Conservation (phyloP, 208 protist genomes). For the Acanthamoeba quina region DNA sequence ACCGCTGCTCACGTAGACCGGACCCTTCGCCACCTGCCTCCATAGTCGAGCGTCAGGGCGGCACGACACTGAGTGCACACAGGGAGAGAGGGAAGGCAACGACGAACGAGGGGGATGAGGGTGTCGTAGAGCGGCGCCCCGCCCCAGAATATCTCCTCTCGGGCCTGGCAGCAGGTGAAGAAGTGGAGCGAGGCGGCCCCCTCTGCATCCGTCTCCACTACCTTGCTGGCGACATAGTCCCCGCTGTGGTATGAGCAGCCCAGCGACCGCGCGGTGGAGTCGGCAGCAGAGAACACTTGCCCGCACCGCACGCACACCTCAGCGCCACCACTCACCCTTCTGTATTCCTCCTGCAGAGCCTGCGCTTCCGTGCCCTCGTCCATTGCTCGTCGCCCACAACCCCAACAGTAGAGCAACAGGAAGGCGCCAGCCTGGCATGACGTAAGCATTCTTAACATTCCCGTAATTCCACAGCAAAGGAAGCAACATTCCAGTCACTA, state of each 20-base stretch:
- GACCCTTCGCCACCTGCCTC: constrained; percentile 4
- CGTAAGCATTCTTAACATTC: background rate
- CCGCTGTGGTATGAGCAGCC: background rate
- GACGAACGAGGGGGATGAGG: background rate
- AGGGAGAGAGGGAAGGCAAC: background rate
- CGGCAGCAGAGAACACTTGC: background rate
- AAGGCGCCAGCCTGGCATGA: background rate
- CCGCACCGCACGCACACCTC: background rate
- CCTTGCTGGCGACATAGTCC: background rate
- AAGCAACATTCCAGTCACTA: background rate
- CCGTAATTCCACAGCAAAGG: no score
- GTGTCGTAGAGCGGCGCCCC: background rate
- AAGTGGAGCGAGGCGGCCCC: background rate
- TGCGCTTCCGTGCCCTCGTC: background rate
- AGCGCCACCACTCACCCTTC: background rate
- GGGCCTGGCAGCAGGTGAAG: background rate
- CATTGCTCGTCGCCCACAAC: no score
- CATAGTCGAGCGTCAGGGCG: background rate
- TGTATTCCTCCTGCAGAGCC: background rate
- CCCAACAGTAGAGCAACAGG: no score
- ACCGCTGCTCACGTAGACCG: constrained; percentile 24
- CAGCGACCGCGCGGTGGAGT: background rate
- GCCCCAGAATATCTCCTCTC: constrained; percentile 17
- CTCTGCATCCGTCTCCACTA: background rate
- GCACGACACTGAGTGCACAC: no score